phyloP scores from a whole-genome alignment of 768 basidiomycete genomes.

The Phylloporus sp. region DNA sequence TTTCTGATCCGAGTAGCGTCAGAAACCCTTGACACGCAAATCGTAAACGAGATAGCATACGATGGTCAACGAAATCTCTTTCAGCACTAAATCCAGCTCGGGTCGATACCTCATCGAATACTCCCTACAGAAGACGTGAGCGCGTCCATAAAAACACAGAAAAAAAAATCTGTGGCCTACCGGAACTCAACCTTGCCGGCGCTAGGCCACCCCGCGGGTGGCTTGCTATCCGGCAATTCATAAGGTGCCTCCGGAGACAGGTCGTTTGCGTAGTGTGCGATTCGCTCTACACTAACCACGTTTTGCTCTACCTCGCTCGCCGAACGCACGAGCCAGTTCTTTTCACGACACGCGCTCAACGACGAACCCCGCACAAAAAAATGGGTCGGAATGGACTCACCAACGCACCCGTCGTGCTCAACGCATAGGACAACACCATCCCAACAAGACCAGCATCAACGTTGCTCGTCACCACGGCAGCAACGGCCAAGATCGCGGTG shows the following conservation, averaged over 20 bases:
- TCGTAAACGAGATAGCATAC: constrained; percentile 37
- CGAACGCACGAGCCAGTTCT: constrained; percentile 82
- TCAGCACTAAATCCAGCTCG: constrained; percentile 77
- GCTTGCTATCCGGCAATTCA: constrained; percentile 57
- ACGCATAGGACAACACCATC: constrained; percentile 76
- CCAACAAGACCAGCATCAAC: constrained; percentile 89
- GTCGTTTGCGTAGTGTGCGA: constrained; percentile 69
- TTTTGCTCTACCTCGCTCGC: constrained; percentile 89
- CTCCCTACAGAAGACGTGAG: constrained; percentile 34
- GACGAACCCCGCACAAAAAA: neutral
- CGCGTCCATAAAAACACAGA: neutral
- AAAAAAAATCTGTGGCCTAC: constrained; percentile 35
- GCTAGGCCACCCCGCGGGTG: constrained; percentile 62
- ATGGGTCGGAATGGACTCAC: constrained; percentile 36
- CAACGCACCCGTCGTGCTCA: constrained; percentile 78
- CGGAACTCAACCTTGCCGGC: constrained; percentile 70
- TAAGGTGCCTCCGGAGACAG: constrained; percentile 70
- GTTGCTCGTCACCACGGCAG: constrained; percentile 65
- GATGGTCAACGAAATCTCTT: constrained; percentile 64
- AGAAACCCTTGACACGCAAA: neutral
- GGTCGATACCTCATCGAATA: constrained; percentile 78
- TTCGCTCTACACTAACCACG: constrained; percentile 84
- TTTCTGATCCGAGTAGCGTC: constrained; percentile 39
- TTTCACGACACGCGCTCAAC: neutral
- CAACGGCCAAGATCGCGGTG: constrained; percentile 60